Evolutionary conservation across 495 filamentous ascomycete species (phyloP).

Genomic region (Massariosphaeria phaeospora): DNA sequence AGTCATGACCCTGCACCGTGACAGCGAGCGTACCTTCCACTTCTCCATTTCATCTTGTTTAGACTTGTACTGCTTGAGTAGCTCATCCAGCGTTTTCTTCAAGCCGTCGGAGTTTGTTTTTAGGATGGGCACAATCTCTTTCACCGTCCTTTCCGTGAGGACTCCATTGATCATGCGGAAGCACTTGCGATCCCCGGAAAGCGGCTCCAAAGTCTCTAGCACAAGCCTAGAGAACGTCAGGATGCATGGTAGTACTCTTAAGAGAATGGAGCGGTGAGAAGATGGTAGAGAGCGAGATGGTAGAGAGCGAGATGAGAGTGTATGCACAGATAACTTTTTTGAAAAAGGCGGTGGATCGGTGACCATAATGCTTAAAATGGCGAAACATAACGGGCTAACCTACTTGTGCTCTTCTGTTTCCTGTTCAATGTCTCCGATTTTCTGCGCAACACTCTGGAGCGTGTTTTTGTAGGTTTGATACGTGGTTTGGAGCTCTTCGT

Average conservation of each 20-base stretch:
- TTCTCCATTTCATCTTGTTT: constrained; percentile 94
- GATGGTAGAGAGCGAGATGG: constrained; percentile 8
- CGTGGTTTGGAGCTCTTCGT: constrained; percentile 80
- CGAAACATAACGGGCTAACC: constrained; percentile 32
- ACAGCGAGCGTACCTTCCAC: constrained; percentile 75
- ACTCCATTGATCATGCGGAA: constrained; percentile 99
- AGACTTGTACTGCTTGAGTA: constrained; percentile 93
- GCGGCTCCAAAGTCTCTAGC: constrained; percentile 83
- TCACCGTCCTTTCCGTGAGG: constrained; percentile 84
- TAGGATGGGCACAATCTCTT: constrained; percentile 83
- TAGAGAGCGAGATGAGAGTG: constrained; percentile 2
- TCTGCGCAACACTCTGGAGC: constrained; percentile 86
- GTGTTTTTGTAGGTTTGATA: constrained; percentile 95
- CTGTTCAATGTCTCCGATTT: constrained; percentile 95
- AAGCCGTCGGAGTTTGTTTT: constrained; percentile 93
- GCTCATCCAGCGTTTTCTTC: constrained; percentile 91
- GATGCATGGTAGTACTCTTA: background rate
- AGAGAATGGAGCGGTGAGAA: constrained; percentile 19
- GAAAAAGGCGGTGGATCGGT: constrained; percentile 29
- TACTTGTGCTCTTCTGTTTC: constrained; percentile 98
- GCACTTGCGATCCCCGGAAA: constrained; percentile 84
- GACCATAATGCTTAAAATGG: background rate
- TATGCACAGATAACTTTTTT: constrained; percentile 16
- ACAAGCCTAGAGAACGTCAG: constrained; percentile 63
- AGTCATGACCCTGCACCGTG: no score